Evolutionary conservation across 192 early-diverging fungal genomes (phyloP).

Genomic region (Podochytrium sp.): DNA sequence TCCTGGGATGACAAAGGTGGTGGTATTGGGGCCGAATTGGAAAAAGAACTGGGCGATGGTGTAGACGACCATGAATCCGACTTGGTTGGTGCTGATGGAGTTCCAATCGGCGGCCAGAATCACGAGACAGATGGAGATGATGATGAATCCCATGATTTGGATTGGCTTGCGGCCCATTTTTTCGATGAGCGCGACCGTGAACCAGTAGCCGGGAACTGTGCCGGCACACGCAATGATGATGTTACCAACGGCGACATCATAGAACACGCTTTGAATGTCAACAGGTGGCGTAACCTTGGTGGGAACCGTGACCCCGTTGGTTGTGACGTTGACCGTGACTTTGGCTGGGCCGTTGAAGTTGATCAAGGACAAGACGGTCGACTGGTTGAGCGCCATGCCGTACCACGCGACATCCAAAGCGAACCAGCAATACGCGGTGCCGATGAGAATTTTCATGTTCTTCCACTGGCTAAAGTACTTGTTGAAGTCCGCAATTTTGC

Average conservation of each 20-base stretch:
- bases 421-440: constrained; percentile 50
- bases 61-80: constrained; percentile 50
- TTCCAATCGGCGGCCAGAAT: constrained; percentile 43
- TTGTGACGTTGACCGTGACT: background rate
- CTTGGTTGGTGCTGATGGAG: constrained; percentile 12
- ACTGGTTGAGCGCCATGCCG: constrained; percentile 42
- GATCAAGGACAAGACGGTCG: constrained; percentile 23
- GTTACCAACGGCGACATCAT: constrained; percentile 73
- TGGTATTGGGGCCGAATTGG: constrained; percentile 95
- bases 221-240: constrained; percentile 77
- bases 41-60: constrained; percentile 65
- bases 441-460: constrained; percentile 76
- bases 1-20: constrained; percentile 80
- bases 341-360: constrained; percentile 37
- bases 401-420: constrained; percentile 55
- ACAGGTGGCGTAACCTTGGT: constrained; percentile 50
- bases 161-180: constrained; percentile 86
- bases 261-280: constrained; percentile 43
- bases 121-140: constrained; percentile 76
- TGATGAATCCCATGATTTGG: constrained; percentile 85
- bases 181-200: constrained; percentile 89
- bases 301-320: constrained; percentile 25
- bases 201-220: constrained; percentile 91
- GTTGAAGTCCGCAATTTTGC: constrained; percentile 24
- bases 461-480: constrained; percentile 78